Percentiles rank a stretch among this genome's conserved stretches.
Evolutionary conservation across 768 basidiomycete genomes (phyloP).

Genomic region (Trametes cubensis): DNA sequence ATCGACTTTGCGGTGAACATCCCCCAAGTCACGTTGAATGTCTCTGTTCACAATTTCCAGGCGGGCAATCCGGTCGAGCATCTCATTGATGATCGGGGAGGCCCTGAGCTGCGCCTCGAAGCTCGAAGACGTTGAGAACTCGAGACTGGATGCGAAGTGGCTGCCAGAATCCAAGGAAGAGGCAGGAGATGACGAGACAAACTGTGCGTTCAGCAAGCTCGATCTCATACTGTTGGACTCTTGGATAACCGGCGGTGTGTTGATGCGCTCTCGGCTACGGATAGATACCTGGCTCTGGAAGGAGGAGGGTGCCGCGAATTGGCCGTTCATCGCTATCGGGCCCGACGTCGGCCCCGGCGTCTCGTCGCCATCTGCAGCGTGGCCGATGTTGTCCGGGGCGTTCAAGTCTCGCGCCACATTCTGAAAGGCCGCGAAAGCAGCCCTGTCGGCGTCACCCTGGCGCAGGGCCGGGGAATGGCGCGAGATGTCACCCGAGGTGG

Average conservation of each 20-base stretch:
- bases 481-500: constrained; percentile 37
- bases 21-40: constrained; percentile 72
- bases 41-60: constrained; percentile 72
- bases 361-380: constrained; percentile 59
- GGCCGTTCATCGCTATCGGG: constrained; percentile 31
- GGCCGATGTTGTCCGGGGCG: constrained; percentile 52
- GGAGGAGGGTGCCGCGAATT: constrained; percentile 31
- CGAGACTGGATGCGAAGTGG: constrained; percentile 54
- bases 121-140: constrained; percentile 42
- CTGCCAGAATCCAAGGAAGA: constrained; percentile 79
- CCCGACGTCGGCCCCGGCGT: constrained; percentile 40
- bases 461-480: constrained; percentile 49
- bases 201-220: constrained; percentile 48
- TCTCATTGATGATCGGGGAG: constrained; percentile 75
- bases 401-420: constrained; percentile 31
- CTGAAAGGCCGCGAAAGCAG: constrained; percentile 39
- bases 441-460: constrained; percentile 49
- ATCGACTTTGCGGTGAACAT: constrained; percentile 78
- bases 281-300: constrained; percentile 45
- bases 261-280: constrained; percentile 42
- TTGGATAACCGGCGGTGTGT: constrained; percentile 51
- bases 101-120: constrained; percentile 77
- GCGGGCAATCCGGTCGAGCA: constrained; percentile 72
- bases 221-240: constrained; percentile 38
- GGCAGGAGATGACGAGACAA: constrained; percentile 71